These are phyloP conservation scores for Mucor lusitanicus DNA, from an alignment of 371 early-diverging fungal genomes.

Conservation along the genomic window DNA sequence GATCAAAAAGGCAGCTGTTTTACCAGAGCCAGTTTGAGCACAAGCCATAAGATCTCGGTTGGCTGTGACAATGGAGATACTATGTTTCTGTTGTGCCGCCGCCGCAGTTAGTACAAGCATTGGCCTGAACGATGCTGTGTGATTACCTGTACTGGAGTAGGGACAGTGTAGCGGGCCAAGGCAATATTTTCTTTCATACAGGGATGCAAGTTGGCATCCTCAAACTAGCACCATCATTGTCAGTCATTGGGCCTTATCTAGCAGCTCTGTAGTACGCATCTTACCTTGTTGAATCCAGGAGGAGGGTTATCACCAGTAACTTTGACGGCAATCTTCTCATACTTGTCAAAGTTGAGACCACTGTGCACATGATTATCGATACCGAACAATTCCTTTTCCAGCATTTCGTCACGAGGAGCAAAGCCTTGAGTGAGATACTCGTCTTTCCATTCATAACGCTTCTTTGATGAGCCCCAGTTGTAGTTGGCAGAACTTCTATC, in stretches of 20 bases:
- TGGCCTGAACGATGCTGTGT: not conserved
- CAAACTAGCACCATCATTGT: constrained; percentile 36
- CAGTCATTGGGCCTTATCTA: not conserved
- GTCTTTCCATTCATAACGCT: constrained; percentile 50
- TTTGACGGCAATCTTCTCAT: constrained; percentile 54
- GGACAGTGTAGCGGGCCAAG: constrained; percentile 57
- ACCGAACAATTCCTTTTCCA: constrained; percentile 60
- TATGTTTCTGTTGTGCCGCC: constrained; percentile 38
- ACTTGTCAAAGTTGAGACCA: constrained; percentile 64
- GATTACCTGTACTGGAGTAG: constrained; percentile 72
- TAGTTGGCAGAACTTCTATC: constrained; percentile 13
- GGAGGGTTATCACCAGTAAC: constrained; percentile 53
- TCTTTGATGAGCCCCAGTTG: constrained; percentile 46
- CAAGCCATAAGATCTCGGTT: constrained; percentile 79
- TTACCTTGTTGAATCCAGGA: constrained; percentile 40
- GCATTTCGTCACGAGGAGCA: constrained; percentile 40
- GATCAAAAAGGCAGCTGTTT: constrained; percentile 75
- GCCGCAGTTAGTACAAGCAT: not conserved
- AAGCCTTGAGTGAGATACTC: constrained; percentile 27
- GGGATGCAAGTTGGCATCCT: constrained; percentile 48
- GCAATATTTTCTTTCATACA: constrained; percentile 59
- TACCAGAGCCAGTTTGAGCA: constrained; percentile 84
- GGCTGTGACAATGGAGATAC: constrained; percentile 64
- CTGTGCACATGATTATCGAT: constrained; percentile 36
- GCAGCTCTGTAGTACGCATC: not conserved